Evolutionary conservation across 768 basidiomycete genomes (phyloP).

Genomic region (Saitozyma sp.): DNA sequence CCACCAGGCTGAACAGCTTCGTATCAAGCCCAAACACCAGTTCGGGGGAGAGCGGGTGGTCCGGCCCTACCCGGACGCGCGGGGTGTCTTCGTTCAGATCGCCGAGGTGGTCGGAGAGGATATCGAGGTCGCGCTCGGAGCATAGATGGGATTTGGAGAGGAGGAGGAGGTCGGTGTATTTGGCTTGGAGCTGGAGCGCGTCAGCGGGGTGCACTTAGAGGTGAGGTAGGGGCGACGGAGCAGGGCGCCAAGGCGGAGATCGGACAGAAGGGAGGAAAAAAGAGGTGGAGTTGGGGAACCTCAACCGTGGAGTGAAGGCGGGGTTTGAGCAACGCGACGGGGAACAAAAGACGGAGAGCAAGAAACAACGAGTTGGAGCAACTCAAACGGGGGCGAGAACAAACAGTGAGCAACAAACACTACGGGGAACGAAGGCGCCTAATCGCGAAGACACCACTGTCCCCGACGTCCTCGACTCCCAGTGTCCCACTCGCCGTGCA

Average conservation of each 20-base stretch:
- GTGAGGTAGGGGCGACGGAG: neutral
- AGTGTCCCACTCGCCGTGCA: no score
- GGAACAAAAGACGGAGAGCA: no score
- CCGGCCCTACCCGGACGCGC: conserved; percentile 65
- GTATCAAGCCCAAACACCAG: conserved; percentile 88
- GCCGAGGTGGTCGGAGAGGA: conserved; percentile 79
- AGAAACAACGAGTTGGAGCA: no score
- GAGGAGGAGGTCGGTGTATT: conserved; percentile 87
- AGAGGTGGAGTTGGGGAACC: neutral
- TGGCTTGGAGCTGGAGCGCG: conserved; percentile 61
- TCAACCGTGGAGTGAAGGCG: neutral
- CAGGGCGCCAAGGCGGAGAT: neutral
- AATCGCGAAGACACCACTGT: no score
- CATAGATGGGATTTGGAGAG: conserved; percentile 91
- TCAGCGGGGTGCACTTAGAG: neutral
- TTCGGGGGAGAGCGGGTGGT: conserved; percentile 68
- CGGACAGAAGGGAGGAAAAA: neutral
- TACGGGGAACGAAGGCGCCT: no score
- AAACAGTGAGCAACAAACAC: no score
- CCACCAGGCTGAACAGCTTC: conserved; percentile 62
- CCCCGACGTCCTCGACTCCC: no score
- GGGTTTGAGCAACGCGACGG: no score
- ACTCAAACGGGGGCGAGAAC: no score
- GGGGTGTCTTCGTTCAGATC: conserved; percentile 89
- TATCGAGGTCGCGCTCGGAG: conserved; percentile 73